Evolutionary conservation across 306 rosid species (phyloP), one percentile per base, ranked within the genome.

Genomic region (Arachis hypogaea): DNA sequence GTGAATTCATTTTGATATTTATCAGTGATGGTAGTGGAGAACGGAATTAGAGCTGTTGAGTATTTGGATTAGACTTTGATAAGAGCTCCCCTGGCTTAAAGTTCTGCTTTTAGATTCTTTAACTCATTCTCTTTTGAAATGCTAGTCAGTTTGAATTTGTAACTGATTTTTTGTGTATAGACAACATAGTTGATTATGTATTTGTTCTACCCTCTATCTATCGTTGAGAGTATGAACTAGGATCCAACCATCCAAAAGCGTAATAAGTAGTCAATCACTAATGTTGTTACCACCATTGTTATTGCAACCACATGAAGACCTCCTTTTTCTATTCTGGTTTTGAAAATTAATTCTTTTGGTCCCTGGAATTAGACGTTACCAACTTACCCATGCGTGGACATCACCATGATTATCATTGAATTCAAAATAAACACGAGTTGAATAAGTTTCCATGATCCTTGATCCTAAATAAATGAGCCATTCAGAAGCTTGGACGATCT

Each of bases 131-230:
- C 2, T 46, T 11, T 50, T 50, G 16, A 50, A 16, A 49, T 49
- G 5, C 11, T 49, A 11, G 54, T 49, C 11, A 10, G 28, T 22
- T 22, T 22, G 28, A 22, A 22, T 22, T 22, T 22, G 28, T 22
- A 22, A 22, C 28, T 22, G 28, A 22, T 22, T 22, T 22, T 22
- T 22, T 22, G 28, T 22, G 28, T 22, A 22, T 22, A 22, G 28
- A 22, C 28, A 22, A 22, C 28, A 59, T 22, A 7, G 29, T 73
- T 29, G 18, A 29, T 59, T 65, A 57, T 64, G 30, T 38, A 22
- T 47, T 59, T 59, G 74, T 66, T 79, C 59, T 66, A 11, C 33
- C 1, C 57, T 9, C 57, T 51, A 22, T 51, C 6, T n/a, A 51
- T 51, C n/a, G 9, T 22, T 51, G 22, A 51, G 1, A 10, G 52